Base-by-base conservation (phyloP, 2,329 filamentous ascomycete genomes). In the Helotiales sp. region DNA sequence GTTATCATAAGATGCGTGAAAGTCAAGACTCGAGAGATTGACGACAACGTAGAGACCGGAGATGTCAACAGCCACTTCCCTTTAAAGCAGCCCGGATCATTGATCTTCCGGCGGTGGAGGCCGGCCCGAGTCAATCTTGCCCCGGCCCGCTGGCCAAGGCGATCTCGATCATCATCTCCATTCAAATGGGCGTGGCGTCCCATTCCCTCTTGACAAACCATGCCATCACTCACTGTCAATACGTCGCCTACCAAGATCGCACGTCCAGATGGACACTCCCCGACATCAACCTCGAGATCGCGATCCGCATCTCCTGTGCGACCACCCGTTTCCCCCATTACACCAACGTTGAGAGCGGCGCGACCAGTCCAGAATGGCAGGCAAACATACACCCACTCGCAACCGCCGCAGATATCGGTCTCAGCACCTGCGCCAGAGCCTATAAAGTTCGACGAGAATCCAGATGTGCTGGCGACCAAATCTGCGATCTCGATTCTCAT, bases 401-500 rank as follows among this genome's bases (percentile, higher is more conserved):
- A 84, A 66, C 77, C 79, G 7, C 76, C 77, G 24, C 81, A 81
- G 67, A 73, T 75, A 37, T 77, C 78, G 43, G 79, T 84, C 40
- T 75, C 80, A 0, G 80, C 81, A 2, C 75, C 75, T 1, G 61
- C 73, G 15, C 83, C 84, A 0, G 79, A 82, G 50, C 82, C 86
- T 52, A 82, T 90, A 66, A 82, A 85, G 72, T 87, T 89, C 68
- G 83, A 86, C 70, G 79, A 81, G 64, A 97, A 97, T 76, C 89
- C 93, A 7, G 95, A 98, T 82, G 93, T 91, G 26, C 90, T 97
- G 68, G 95, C 95, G 5, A 85, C 97, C 67, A 89, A 91, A 71
- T 92, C 91, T 28, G 92, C 94, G 54, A 93, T 97, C 68, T 91
- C 92, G 8, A 89, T 97, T 61, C 83, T 98, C 55, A 93, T 97